Evolutionary conservation across 148 eudicot genomes (phyloP), one percentile per base, ranked within the genome.

Genomic region (Salicornia ramosissima): DNA sequence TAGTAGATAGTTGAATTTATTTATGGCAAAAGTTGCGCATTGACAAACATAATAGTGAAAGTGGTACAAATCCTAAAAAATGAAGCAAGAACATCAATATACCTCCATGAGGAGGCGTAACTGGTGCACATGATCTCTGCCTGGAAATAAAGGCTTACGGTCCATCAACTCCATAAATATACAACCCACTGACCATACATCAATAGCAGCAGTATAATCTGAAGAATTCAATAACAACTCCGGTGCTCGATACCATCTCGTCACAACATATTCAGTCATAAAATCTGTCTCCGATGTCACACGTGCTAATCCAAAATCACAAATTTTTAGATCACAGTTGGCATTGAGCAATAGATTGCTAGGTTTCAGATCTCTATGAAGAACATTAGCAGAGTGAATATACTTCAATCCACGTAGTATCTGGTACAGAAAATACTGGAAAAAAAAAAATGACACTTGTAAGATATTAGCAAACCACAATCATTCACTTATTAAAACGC

Each of bases 151-250:
- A 80, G 98, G 98, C 83, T 86, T 92, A 68, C 96, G 84, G 74
- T 86, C 96, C 98, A 92, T 92, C 83, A 92, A 73, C 81, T 92
- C 98, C 96, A 92, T 92, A 77, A 92, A 92, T 57, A 92, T 88
- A 82, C 98, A 92, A 34, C 98, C 98, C 42, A 92, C 96, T 30
- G 98, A 92, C 96, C 98, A 92, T 29, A 92, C 91, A 78, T 92
- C 98, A 75, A 92, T 92, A 28, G 98, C 98, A 40, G 96, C 82
- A 72, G 96, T 90, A 73, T 92, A 92, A 77, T 90, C 98, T 75
- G 98, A 93, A 74, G 98, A 93, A 78, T 90, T 90, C 31, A 93
- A 76, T 71, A 93, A 80, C 29, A 93, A 78, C 74, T 93, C 98
- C 54, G 98, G 98, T 51, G 98, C 87, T 73, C 98, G 82, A 67